phyloP scores from a whole-genome alignment of 2,329 filamentous ascomycete genomes.

The Dactylellina drechsleri region DNA sequence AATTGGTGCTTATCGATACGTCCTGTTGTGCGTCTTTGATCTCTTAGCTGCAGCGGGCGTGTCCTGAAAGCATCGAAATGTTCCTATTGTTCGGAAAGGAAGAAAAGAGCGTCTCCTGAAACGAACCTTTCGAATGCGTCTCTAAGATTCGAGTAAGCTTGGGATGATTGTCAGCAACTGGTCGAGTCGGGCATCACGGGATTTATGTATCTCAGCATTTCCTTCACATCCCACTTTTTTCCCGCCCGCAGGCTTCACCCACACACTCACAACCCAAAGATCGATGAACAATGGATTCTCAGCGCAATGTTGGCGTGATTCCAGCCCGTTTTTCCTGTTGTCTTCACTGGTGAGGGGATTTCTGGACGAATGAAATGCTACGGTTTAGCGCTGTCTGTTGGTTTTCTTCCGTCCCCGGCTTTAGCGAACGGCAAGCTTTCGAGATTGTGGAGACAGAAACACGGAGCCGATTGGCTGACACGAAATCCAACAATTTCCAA shows the following conservation, averaged over 20 bases:
- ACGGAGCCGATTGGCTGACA: constrained; percentile 1
- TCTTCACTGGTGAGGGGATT: constrained; percentile 24
- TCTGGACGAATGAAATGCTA: constrained; percentile 33
- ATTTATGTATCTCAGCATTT: constrained; percentile 36
- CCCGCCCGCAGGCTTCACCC: background rate
- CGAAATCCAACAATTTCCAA: constrained; percentile 8
- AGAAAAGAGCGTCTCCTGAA: constrained; percentile 49
- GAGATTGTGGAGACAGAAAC: background rate
- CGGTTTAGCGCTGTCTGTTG: constrained; percentile 34
- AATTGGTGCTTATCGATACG: constrained; percentile 21
- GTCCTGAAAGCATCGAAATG: constrained; percentile 6
- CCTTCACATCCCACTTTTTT: background rate
- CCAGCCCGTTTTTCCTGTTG: constrained; percentile 11
- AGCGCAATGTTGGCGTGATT: constrained; percentile 26
- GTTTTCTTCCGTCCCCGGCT: constrained; percentile 1
- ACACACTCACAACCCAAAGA: background rate
- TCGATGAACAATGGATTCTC: background rate
- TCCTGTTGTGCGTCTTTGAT: constrained; percentile 12
- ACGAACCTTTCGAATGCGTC: constrained; percentile 19
- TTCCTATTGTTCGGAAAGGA: background rate
- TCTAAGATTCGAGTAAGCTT: constrained; percentile 7
- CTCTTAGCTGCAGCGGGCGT: constrained; percentile 2
- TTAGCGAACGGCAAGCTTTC: constrained; percentile 12
- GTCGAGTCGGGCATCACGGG: constrained; percentile 26
- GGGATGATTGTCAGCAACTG: background rate